A percentile compares a stretch with the other conserved stretches of the same genome.
phyloP scores from a whole-genome alignment of 164 flowering plant genomes.

The Cinnamomum micranthum region DNA sequence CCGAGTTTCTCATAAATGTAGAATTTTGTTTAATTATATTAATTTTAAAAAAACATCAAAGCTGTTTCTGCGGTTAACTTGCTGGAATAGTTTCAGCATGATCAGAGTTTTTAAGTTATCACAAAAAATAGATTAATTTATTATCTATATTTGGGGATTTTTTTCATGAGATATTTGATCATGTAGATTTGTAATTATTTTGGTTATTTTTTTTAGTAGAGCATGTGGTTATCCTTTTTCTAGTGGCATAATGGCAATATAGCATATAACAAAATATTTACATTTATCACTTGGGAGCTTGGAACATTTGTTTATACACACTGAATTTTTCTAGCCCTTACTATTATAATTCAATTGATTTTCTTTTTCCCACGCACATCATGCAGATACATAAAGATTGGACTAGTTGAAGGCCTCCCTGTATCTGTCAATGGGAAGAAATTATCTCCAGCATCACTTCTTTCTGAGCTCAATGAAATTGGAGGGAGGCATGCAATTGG shows the following conservation, averaged over 20 bases:
- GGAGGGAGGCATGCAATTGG: conserved; percentile 93
- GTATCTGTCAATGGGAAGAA: conserved; percentile 68
- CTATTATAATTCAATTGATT: not conserved
- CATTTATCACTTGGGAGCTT: not conserved
- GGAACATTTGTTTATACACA: not conserved
- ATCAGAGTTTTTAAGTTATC: not conserved
- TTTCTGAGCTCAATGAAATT: conserved; percentile 67
- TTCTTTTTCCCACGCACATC: not conserved
- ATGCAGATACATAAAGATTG: conserved; percentile 66
- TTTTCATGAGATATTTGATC: not conserved
- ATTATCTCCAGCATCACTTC: conserved; percentile 79
- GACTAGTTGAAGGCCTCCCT: conserved; percentile 73
- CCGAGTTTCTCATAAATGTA: not conserved
- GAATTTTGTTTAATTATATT: not conserved
- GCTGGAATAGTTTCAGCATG: not conserved
- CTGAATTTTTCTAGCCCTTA: not conserved
- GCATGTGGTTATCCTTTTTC: not conserved
- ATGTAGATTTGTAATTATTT: not conserved
- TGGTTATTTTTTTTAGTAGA: not conserved
- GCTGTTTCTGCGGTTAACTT: not conserved
- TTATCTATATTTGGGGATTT: not conserved
- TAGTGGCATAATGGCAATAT: not conserved
- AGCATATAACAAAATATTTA: not conserved
- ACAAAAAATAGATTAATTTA: not conserved
- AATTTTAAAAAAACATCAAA: not conserved